phyloP scores from a whole-genome alignment of 257 asterid species.

The Anisodus tanguticus region DNA sequence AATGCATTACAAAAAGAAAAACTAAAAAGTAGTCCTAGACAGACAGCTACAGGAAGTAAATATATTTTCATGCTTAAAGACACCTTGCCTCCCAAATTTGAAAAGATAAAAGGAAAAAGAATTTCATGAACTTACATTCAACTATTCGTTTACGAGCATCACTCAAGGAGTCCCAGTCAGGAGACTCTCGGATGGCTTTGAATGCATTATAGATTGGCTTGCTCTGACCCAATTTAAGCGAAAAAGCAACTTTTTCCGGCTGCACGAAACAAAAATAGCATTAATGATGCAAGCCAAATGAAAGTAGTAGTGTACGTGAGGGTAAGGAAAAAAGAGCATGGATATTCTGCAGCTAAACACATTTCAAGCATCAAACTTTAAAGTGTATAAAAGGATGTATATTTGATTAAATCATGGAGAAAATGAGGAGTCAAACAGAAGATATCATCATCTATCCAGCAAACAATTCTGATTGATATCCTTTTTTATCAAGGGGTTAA shows the following conservation, averaged over 20 bases:
- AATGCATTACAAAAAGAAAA: background rate
- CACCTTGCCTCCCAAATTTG: background rate
- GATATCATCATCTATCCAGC: background rate
- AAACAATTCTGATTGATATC: background rate
- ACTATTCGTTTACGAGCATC: slow-evolving; percentile 94
- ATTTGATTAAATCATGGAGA: background rate
- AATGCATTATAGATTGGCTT: slow-evolving; percentile 92
- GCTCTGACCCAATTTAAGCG: slow-evolving; percentile 87
- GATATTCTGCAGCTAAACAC: background rate
- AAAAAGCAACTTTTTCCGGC: slow-evolving; percentile 94
- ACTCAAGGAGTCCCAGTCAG: slow-evolving; percentile 74
- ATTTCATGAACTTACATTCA: slow-evolving; percentile 56
- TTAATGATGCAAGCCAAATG: background rate
- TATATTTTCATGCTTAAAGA: background rate
- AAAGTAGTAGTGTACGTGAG: background rate
- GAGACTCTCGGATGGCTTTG: slow-evolving; percentile 75
- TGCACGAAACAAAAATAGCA: slow-evolving; percentile 39
- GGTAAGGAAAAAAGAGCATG: background rate
- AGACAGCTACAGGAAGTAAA: background rate
- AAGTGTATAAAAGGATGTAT: background rate
- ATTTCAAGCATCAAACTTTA: background rate
- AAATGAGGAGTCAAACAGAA: background rate
- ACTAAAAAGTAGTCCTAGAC: background rate
- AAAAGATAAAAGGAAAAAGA: slow-evolving; percentile 23
- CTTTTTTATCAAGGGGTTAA: background rate